Evolutionary conservation across 1,284 basidiomycete genomes (phyloP), one percentile per base, ranked within the genome.

Genomic region (Cutaneotrichosporon arboriforme): DNA sequence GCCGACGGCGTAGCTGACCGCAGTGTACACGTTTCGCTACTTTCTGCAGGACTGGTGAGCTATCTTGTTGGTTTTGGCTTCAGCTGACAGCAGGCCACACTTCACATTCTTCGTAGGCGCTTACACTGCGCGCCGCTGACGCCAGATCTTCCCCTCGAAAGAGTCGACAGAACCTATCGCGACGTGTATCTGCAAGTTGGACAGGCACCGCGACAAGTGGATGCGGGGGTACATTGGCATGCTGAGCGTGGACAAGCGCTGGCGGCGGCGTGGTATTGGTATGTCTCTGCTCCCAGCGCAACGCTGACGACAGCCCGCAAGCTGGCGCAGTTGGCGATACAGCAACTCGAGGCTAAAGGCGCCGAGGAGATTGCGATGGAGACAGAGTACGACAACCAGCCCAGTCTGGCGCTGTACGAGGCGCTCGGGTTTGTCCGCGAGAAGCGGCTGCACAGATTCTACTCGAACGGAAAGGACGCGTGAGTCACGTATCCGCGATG

Each of bases 141-240:
- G 2, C 1, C 44, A 65, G 62, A 65, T 64, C 13, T 68, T 60
- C 47, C 61, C 66, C 4, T 45, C 53, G 3, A 34, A 43, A 8
- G 26, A 39, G 1, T 48, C 58, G 8, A 26, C 58, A 53, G 74
- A 77, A 20, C 86, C 90, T 12, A 83, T 96, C 61, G 94, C 90
- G 18, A 90, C 90, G 4, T 88, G 98, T 55, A 87, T 98, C 23
- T 93, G 90, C 81, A 97, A 97, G 78, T 88, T 94, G 72, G 91
- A 90, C 64, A 79, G 81, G 67, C 93, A 97, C 74, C 63, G 69
- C n/a, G 83, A 86, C 62, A 77, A 80, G 50, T 78, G 83, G 4
- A 88, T 90, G 74, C 78, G 94, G 65, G 94, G 94, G 4, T 98
- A 98, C 70, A 96, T 98, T 56, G 94, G 92, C 26, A 98, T 99